Base-by-base conservation (phyloP, 1,284 basidiomycete genomes). In the Golubevia sp. region DNA sequence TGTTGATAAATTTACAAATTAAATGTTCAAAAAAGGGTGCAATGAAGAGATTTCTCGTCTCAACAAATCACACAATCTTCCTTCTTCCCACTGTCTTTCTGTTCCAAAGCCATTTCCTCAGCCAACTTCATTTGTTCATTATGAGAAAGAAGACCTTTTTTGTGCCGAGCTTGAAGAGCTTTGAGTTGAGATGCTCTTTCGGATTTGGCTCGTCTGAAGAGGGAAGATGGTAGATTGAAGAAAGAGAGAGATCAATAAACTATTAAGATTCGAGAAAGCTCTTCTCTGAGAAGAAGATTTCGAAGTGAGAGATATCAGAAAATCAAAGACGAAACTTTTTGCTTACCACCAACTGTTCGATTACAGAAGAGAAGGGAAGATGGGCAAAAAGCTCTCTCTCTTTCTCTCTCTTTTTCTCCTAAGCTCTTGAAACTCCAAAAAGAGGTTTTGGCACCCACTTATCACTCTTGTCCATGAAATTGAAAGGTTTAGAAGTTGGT, bases 401-500 rank as follows among this genome's bases (percentile, higher is more conserved):
- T n/a, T n/a, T n/a, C n/a, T n/a, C n/a, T n/a, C n/a, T n/a, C n/a
- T n/a, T n/a, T n/a, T n/a, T n/a, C n/a, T n/a, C n/a, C 38, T 55
- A 30, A 21, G 23, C 30, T 6, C 27, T 18, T 21, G 38, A 49
- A 21, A 49, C 23, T 24, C 72, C 71, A 72, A 76, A 76, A 56
- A 76, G 65, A 18, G 73, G 72, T 55, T 58, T 66, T 48, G 71
- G 71, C 59, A 76, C 73, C 73, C 73, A 76, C 73, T 76, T 76
- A 63, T 76, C 67, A 53, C 66, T 66, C 61, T 74, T 76, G 60
- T 67, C 30, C 30, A 34, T 34, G 11, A 34, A 34, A 34, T 34
- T 34, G 30, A 34, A 34, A 34, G 30, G 30, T 34, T 34, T 34
- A 3, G 30, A 34, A 34, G 30, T 34, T 34, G 11, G 4, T 34